Base-by-base conservation (phyloP, 345 rosid genomes). In the Bretschneidera sinensis region DNA sequence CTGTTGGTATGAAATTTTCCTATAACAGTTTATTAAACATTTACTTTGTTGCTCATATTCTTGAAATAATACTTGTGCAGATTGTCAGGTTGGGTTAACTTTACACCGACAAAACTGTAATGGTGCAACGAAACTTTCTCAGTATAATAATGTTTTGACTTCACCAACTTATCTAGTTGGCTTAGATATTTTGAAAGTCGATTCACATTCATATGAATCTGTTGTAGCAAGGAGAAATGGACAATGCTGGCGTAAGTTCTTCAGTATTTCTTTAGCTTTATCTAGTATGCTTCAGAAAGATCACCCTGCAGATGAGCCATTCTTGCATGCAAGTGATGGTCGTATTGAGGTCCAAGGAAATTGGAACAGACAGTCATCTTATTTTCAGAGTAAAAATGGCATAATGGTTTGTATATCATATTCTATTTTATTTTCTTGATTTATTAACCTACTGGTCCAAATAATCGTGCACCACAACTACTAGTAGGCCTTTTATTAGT, bases 121-220 rank as follows among this genome's bases (percentile, higher is more conserved):
- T 50, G 69, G 72, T 67, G 60, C 63, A 16, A 66, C 61, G 56
- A 64, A 69, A 62, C 60, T 34, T 61, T 60, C 83, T 51, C 80
- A 66, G 73, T 60, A 24, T 69, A 43, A 20, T 48, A 61, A 64
- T 60, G 50, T 54, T 39, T 66, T 74, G 72, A 52, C 48, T 69
- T 76, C 78, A 43, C 98, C 96, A 58, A 86, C 84, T 55, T 94
- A 94, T 76, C 47, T 82, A 48, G 92, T 90, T 71, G 78, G 82
- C 71, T 78, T 88, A 70, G 96, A 94, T 78, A 64, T 74, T 34
- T 65, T 94, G 67, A 88, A 77, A 83, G 81, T 81, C 47, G 80
- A 76, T 68, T 56, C 80, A 57, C 74, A 57, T 69, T 63, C 85
- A 55, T 68, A 61, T 57, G 68, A 71, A 67, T 79, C 92, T 61